Conservation (phyloP, 176 grass and related monocot species). For the Thalia dealbata region DNA sequence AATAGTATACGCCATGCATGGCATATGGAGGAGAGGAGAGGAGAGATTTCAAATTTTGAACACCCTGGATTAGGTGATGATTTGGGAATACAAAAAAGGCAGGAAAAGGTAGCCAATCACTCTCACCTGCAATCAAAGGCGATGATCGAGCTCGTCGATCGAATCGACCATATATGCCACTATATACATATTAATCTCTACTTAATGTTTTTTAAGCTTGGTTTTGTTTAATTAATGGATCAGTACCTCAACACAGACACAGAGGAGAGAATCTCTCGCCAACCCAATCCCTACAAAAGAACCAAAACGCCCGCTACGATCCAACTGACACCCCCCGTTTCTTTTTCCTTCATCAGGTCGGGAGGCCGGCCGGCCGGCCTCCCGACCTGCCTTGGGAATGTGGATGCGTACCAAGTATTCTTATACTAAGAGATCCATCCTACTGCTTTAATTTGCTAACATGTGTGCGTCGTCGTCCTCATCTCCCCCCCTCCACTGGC, state of each 20-base stretch:
- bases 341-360: not conserved
- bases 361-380: too few relatives aligned
- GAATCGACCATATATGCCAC: too few relatives aligned
- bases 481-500: too few relatives aligned
- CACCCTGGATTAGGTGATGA: not conserved
- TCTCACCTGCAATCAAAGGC: not conserved
- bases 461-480: not conserved
- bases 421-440: not conserved
- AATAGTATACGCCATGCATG: not conserved
- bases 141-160: too few relatives aligned
- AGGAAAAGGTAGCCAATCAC: not conserved
- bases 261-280: slow-evolving; percentile 15
- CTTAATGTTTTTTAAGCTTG: too few relatives aligned
- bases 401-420: not conserved
- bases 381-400: slow-evolving; percentile 2
- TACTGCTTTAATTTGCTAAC: too few relatives aligned
- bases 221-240: too few relatives aligned
- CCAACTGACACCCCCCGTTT: not conserved
- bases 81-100: not conserved
- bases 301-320: slow-evolving; percentile 8
- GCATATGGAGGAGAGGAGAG: too few relatives aligned
- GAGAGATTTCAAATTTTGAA: slow-evolving; percentile 11
- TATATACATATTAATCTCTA: too few relatives aligned
- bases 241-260: not conserved
- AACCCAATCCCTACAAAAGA: slow-evolving; percentile 5